A percentile compares a stretch with the other conserved stretches of the same genome.
Evolutionary conservation across 2,329 filamentous ascomycete species (phyloP).

Genomic region (Calonectria ilicicola): DNA sequence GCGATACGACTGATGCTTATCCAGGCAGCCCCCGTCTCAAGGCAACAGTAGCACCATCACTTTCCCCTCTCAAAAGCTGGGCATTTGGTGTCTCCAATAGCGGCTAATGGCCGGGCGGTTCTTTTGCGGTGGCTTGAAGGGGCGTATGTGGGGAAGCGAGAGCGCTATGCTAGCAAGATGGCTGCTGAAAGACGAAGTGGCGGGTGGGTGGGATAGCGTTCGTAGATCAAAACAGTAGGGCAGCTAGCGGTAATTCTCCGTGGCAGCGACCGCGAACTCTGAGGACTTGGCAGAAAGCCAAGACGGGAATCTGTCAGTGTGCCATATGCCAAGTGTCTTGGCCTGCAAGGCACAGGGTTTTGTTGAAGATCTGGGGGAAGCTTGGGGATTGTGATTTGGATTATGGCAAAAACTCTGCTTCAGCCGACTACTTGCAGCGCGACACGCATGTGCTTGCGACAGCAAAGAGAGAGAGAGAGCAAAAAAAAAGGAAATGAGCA

Average conservation of each 20-base stretch:
- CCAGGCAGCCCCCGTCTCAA: background rate
- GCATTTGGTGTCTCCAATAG: background rate
- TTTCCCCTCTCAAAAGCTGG: background rate
- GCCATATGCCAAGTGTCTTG: constrained; percentile 36
- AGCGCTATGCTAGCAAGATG: background rate
- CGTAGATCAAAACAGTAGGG: background rate
- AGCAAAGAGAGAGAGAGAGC: background rate
- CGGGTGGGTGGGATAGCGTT: background rate
- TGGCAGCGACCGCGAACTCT: background rate
- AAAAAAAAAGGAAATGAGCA: constrained; percentile 9
- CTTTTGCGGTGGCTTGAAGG: constrained; percentile 3
- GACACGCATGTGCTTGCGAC: background rate
- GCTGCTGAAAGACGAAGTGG: background rate
- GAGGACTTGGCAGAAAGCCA: constrained; percentile 35
- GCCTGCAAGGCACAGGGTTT: constrained; percentile 31
- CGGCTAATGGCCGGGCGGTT: background rate
- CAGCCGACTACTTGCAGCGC: background rate
- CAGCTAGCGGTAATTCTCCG: constrained; percentile 1
- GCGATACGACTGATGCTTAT: constrained; percentile 8
- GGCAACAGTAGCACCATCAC: background rate
- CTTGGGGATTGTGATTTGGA: background rate
- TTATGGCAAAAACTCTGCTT: background rate
- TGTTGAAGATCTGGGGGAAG: constrained; percentile 7
- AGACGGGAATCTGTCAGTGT: constrained; percentile 25
- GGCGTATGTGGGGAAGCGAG: constrained; percentile 20